Base-by-base conservation (phyloP, 148 eudicot species). In the Vaccinium vitisidaea region DNA sequence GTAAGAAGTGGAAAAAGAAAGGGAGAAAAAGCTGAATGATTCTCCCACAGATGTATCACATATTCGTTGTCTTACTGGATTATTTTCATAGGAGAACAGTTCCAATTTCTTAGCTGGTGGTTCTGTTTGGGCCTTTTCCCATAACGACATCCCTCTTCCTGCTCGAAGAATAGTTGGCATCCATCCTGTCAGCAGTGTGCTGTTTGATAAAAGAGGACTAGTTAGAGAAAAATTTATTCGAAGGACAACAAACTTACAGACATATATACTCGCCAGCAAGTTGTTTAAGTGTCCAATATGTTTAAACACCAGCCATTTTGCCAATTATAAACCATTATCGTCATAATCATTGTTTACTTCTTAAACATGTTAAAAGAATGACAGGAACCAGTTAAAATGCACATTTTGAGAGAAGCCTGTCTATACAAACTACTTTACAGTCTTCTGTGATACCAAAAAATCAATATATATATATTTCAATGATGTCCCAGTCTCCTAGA, bases 71-170 rank as follows among this genome's bases (percentile, higher is more conserved):
- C 90, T 90, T 90, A 91, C 93, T 12, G 91, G 91, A 84, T 90
- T 92, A 75, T 92, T 92, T 86, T 92, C 93, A 56, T 85, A 90
- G 43, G 93, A 88, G 84, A 92, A 92, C 52, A 90, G 92, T 78
- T 90, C 90, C 86, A 92, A 83, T 77, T 87, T 92, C 77, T 67
- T 80, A 1, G 88, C 77, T 63, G 92, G 93, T 16, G 88, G 74
- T 27, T 92, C 89, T 19, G 36, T 79, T 14, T 2, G 84, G 30
- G 91, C 88, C 27, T 88, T 89, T n/a, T 84, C 90, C 93, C 93
- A 92, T n/a, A 92, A 82, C 52, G 93, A 81, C 93, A 92, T 88
- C 55, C 92, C 93, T 87, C 92, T 90, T 49, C 93, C 93, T 50
- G 91, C 92, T 86, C 93, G 89, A 77, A 92, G 90, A 84, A 92